Base-by-base conservation (phyloP, 352 stramenopile species). In the Plasmopara muralis region DNA sequence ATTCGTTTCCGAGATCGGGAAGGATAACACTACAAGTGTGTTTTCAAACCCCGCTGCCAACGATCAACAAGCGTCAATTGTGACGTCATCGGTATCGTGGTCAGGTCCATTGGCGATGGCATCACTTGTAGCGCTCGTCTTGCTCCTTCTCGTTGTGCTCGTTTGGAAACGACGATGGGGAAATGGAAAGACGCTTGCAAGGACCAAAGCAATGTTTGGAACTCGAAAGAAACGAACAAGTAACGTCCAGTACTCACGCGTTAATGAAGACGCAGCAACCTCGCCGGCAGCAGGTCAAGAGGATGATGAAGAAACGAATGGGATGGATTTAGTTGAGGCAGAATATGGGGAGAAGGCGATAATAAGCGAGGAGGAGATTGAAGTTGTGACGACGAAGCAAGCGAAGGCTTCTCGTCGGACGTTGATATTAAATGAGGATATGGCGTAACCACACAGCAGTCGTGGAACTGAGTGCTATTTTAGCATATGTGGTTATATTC, bases 241-340 rank as follows among this genome's bases (percentile, higher is more conserved):
- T 6, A 60, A 60, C 28, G 62, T 66, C 33, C 57, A 66, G 37
- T 70, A 70, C 28, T 62, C 57, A 34, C 62, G 57, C 35, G 53
- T 70, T 52, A 25, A 42, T 50, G 56, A 52, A 55, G 42, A 53
- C 34, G 30, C 12, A 31, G 39, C 16, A 4, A 52, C 38, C n/a
- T 68, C 50, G 25, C 50, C 50, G 16, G 20, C 25, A 45, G 14
- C 42, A 15, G 42, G 50, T 29, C 35, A 34, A 47, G 13, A 28
- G 34, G 37, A 60, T 35, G 28, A 64, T 9, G 42, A 64, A 20
- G 43, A 57, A 14, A 51, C 48, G 2, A 50, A 66, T 33, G 54
- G 67, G 13, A 40, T 47, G 13, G 50, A 56, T 46, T 9, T 50
- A 15, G 3, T 59, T 16, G 62, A 64, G 47, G 53, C 49, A 12